Percentiles rank a stretch among this genome's conserved stretches.
phyloP scores from a whole-genome alignment of 2,329 filamentous ascomycete species.

The Sphaerulina musiva region DNA sequence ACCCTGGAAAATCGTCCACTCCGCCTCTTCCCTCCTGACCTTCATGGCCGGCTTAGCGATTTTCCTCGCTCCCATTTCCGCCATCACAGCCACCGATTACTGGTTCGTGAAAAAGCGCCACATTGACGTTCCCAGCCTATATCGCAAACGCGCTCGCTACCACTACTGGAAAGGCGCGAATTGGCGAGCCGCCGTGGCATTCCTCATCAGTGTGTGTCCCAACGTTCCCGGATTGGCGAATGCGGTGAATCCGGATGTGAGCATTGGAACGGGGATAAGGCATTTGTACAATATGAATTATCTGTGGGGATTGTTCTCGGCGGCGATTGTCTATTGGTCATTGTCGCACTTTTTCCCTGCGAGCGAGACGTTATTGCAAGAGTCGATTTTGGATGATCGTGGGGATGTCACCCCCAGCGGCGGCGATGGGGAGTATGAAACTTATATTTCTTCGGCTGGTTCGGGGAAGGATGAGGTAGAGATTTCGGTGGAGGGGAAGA shows the following conservation, averaged over 20 bases:
- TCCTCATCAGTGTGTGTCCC: conserved; percentile 52
- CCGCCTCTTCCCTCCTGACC: conserved; percentile 50
- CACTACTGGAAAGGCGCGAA: conserved; percentile 50
- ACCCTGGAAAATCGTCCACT: conserved; percentile 56
- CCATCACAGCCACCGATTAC: conserved; percentile 51
- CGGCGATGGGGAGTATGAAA: conserved; percentile 6
- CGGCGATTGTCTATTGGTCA: conserved; percentile 50
- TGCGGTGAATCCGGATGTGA: conserved; percentile 37
- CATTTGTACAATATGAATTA: conserved; percentile 61
- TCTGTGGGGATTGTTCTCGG: conserved; percentile 55
- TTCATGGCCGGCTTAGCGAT: conserved; percentile 58
- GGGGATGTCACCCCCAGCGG: too few relatives aligned
- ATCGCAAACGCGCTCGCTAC: conserved; percentile 46
- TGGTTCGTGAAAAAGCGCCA: conserved; percentile 46
- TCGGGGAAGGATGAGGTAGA: conserved; percentile 10
- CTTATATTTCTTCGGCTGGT: conserved; percentile 1
- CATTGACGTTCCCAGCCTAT: conserved; percentile 48
- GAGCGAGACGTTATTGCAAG: conserved; percentile 43
- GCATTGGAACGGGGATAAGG: conserved; percentile 43
- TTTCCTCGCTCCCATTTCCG: conserved; percentile 59
- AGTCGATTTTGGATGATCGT: conserved; percentile 23
- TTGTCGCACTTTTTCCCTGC: conserved; percentile 48
- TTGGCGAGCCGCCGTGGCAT: conserved; percentile 54
- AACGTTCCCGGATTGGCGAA: conserved; percentile 50
- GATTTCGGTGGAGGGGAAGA: conserved; percentile 9